phyloP scores from a whole-genome alignment of 768 basidiomycete species.

The Chiua virens region DNA sequence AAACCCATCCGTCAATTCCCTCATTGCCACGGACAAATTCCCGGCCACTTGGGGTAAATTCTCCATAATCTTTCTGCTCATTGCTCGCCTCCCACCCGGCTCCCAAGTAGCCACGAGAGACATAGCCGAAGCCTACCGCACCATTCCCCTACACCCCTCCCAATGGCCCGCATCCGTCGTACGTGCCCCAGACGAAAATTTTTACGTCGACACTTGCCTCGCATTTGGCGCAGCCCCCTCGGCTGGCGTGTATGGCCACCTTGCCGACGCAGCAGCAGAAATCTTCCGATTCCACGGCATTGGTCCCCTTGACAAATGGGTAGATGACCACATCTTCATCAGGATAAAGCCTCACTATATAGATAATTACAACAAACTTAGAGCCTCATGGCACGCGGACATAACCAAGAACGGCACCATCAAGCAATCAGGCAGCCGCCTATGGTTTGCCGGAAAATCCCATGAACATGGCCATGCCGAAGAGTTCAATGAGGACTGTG shows the following conservation, averaged over 20 bases:
- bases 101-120: not conserved
- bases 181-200: too few relatives aligned
- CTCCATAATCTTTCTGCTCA: too few relatives aligned
- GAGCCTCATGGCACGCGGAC: too few relatives aligned
- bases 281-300: not conserved
- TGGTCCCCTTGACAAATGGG: not conserved
- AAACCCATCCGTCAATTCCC: not conserved
- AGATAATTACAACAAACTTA: too few relatives aligned
- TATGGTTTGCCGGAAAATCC: too few relatives aligned
- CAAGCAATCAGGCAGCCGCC: too few relatives aligned
- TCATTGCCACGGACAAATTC: rapidly evolving
- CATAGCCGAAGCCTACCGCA: not conserved
- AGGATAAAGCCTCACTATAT: too few relatives aligned
- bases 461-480: not conserved
- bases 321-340: not conserved
- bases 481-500: not conserved
- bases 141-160: not conserved
- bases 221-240: not conserved
- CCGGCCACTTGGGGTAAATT: not conserved
- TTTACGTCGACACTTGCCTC: not conserved
- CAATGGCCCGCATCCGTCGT: not conserved
- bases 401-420: not conserved
- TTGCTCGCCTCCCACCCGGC: not conserved
- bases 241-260: not conserved
- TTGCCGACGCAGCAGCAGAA: not conserved